These are phyloP conservation scores for Aureobasidium sp. DNA, from an alignment of 2,329 filamentous ascomycete species.

Conservation along the genomic window DNA sequence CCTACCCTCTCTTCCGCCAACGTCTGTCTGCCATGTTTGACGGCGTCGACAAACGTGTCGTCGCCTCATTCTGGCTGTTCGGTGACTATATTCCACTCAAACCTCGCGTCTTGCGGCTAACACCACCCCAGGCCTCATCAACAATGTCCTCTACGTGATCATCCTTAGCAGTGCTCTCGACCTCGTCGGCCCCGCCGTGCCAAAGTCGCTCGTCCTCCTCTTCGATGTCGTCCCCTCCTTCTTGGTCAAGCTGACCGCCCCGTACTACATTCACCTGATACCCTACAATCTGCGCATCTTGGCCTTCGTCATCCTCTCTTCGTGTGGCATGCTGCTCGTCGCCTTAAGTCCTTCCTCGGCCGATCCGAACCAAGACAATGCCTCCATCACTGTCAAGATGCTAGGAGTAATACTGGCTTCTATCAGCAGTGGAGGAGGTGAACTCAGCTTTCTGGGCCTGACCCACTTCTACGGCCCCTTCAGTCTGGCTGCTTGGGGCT, in stretches of 20 bases:
- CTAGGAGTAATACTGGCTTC: constrained; percentile 78
- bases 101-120: background rate
- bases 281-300: constrained; percentile 72
- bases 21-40: constrained; percentile 58
- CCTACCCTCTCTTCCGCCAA: constrained; percentile 66
- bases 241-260: constrained; percentile 76
- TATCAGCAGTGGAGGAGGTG: constrained; percentile 76
- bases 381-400: constrained; percentile 63
- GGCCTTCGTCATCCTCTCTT: constrained; percentile 67
- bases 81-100: constrained; percentile 48
- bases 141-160: constrained; percentile 96
- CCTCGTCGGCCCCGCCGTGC: constrained; percentile 77
- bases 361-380: constrained; percentile 30
- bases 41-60: constrained; percentile 63
- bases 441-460: constrained; percentile 82
- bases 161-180: constrained; percentile 93
- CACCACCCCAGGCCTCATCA: constrained; percentile 63
- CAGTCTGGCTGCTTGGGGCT: constrained; percentile 85
- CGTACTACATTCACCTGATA: constrained; percentile 86
- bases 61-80: constrained; percentile 86
- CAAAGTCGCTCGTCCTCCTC: constrained; percentile 87
- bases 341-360: constrained; percentile 59
- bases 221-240: constrained; percentile 90
- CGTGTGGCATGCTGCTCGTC: constrained; percentile 81
- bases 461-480: constrained; percentile 89